Evolutionary conservation across 306 rosid genomes (phyloP).

Genomic region (Canavalia gladiata): DNA sequence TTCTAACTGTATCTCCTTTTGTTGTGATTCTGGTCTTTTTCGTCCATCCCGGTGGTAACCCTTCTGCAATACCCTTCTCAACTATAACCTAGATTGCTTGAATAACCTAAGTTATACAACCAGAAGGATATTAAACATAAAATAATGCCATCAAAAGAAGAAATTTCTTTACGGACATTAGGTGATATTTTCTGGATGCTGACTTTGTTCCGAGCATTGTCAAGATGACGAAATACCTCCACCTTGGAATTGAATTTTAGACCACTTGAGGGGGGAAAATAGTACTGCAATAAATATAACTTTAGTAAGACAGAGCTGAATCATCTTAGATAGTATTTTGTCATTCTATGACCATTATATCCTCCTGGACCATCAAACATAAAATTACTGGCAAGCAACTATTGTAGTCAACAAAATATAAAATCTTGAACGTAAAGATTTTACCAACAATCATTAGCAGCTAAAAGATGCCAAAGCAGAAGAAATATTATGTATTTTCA

Average conservation of each 20-base stretch:
- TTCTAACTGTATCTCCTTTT: slow-evolving; percentile 56
- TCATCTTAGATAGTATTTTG: slow-evolving; percentile 33
- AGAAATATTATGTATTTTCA: not conserved
- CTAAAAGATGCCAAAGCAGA: slow-evolving; percentile 23
- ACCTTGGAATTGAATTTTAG: slow-evolving; percentile 68
- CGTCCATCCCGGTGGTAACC: slow-evolving; percentile 73
- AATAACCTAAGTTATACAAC: slow-evolving; percentile 55
- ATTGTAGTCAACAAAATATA: slow-evolving; percentile 17
- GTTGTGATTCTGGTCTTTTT: slow-evolving; percentile 62
- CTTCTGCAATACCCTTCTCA: slow-evolving; percentile 66
- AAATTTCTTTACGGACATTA: slow-evolving; percentile 64
- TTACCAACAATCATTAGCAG: not conserved
- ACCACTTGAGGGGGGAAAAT: slow-evolving; percentile 62
- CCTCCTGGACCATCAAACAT: not conserved
- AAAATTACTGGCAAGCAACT: slow-evolving; percentile 1
- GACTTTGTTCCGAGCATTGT: slow-evolving; percentile 49
- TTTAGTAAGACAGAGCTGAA: slow-evolving; percentile 41
- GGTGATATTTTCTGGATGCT: slow-evolving; percentile 48
- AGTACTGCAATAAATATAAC: slow-evolving; percentile 67
- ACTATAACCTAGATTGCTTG: slow-evolving; percentile 74
- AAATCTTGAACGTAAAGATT: not conserved
- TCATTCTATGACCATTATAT: not conserved
- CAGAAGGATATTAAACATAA: slow-evolving; percentile 13
- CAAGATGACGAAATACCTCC: slow-evolving; percentile 68
- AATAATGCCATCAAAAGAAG: slow-evolving; percentile 42